Evolutionary conservation across 768 basidiomycete genomes (phyloP).

Genomic region (Amanita brunnescens): DNA sequence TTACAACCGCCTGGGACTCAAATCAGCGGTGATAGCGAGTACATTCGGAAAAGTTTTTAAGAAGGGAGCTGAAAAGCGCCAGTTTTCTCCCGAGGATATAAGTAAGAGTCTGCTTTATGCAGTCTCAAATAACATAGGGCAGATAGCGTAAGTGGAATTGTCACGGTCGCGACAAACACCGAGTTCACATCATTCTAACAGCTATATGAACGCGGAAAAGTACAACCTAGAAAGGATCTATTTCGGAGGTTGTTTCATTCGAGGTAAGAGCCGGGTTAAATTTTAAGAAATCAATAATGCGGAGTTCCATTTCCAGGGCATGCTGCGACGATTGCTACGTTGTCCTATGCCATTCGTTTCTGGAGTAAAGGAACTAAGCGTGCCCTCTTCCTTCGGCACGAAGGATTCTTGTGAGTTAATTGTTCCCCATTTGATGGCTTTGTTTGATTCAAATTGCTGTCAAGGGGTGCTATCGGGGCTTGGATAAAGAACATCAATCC

Average conservation of each 20-base stretch:
- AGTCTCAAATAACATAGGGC: slow-evolving; percentile 97
- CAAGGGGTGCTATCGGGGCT: slow-evolving; percentile 87
- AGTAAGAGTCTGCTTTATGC: slow-evolving; percentile 92
- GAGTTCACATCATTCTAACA: slow-evolving; percentile 21
- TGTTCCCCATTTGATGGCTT: slow-evolving; percentile 8
- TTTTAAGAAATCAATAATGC: neutral
- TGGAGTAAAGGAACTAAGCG: slow-evolving; percentile 98
- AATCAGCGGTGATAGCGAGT: slow-evolving; percentile 96
- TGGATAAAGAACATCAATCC: slow-evolving; percentile 94
- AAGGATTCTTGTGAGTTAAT: slow-evolving; percentile 85
- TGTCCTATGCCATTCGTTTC: slow-evolving; percentile 98
- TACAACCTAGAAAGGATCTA: slow-evolving; percentile 95
- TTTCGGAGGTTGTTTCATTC: slow-evolving; percentile 98
- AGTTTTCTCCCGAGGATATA: slow-evolving; percentile 87
- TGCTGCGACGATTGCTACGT: slow-evolving; percentile 91
- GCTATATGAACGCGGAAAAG: slow-evolving; percentile 99
- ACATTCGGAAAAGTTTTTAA: slow-evolving; percentile 98
- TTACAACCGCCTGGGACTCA: slow-evolving; percentile 89
- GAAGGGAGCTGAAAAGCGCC: slow-evolving; percentile 70
- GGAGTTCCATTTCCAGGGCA: slow-evolving; percentile 52
- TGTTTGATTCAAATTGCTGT: slow-evolving; percentile 11
- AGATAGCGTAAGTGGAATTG: slow-evolving; percentile 81
- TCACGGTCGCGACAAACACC: neutral
- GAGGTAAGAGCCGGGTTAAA: slow-evolving; percentile 47
- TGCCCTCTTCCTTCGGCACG: slow-evolving; percentile 93